These are phyloP conservation scores for Lycium barbarum DNA, from an alignment of 257 asterid species.

Conservation along the genomic window DNA sequence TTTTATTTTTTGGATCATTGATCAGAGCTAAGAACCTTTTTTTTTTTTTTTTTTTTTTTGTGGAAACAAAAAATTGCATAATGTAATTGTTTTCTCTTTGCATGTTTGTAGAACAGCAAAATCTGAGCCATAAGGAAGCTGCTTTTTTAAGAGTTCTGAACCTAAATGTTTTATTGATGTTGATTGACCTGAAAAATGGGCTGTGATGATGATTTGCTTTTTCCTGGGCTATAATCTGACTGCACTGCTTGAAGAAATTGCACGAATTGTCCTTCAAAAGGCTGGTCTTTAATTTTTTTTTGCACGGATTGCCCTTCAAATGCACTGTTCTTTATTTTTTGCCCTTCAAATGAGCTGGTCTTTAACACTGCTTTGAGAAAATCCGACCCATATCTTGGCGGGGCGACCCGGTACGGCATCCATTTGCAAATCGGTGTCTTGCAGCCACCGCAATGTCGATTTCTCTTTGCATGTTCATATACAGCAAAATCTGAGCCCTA, in stretches of 20 bases:
- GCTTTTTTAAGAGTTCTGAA: background rate
- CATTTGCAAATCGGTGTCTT: slow-evolving; percentile 11
- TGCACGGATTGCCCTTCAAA: no score
- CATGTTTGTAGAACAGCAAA: background rate
- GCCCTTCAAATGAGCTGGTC: no score
- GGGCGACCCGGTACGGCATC: slow-evolving; percentile 24
- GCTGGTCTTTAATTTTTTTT: no score
- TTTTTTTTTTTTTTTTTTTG: no score
- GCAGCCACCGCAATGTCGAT: slow-evolving; percentile 39
- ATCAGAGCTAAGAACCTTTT: no score
- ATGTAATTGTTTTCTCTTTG: no score
- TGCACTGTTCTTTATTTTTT: no score
- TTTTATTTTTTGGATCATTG: no score
- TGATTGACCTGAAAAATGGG: background rate
- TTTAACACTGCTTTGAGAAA: background rate
- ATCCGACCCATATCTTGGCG: slow-evolving; percentile 41
- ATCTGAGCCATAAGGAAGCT: slow-evolving; percentile 30
- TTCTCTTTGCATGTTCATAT: background rate
- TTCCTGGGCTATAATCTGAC: no score
- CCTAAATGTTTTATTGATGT: no score
- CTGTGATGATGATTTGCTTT: background rate
- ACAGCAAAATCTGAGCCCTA: slow-evolving; percentile 33
- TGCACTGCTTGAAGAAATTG: background rate
- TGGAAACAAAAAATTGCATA: no score
- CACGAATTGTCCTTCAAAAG: no score